phyloP scores from a whole-genome alignment of 2,329 filamentous ascomycete species.

The Zymoseptoria crescenta region DNA sequence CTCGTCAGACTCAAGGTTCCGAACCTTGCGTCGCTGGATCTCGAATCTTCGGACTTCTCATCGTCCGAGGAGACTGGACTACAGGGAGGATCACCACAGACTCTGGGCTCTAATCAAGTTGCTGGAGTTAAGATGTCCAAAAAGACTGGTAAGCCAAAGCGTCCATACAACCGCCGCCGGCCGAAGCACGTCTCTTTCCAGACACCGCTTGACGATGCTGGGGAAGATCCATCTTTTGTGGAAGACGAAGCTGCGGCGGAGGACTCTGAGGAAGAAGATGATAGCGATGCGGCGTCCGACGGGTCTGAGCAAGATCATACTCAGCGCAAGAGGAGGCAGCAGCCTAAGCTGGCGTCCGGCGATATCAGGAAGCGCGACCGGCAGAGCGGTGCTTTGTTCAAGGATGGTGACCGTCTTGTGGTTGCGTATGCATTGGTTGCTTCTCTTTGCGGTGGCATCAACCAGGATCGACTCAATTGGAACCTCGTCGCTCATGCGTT shows the following conservation, averaged over 20 bases:
- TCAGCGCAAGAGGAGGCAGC: not conserved
- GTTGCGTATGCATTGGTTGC: conserved; percentile 27
- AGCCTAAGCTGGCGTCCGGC: not conserved
- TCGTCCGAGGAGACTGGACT: not conserved
- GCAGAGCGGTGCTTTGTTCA: conserved; percentile 15
- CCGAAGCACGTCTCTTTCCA: not conserved
- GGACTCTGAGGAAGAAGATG: not conserved
- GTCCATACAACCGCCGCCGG: conserved; percentile 1
- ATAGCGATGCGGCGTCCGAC: not conserved
- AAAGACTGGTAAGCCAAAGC: conserved; percentile 9
- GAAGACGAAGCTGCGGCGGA: not conserved
- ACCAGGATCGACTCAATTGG: conserved; percentile 34
- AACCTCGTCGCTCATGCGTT: conserved; percentile 33
- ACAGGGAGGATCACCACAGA: not conserved
- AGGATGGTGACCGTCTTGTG: conserved; percentile 26
- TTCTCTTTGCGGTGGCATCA: conserved; percentile 30
- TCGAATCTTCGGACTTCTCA: not conserved
- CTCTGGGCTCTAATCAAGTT: not conserved
- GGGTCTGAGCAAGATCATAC: not conserved
- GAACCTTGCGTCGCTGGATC: not conserved
- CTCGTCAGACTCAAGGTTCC: conserved; percentile 10
- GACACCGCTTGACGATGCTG: not conserved
- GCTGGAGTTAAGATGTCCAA: not conserved
- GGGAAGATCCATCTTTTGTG: not conserved
- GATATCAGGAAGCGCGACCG: conserved; percentile 12